Percentiles rank a stretch among this genome's conserved stretches.
Evolutionary conservation across 345 rosid species (phyloP).

Genomic region (Ceriops zippeliana): DNA sequence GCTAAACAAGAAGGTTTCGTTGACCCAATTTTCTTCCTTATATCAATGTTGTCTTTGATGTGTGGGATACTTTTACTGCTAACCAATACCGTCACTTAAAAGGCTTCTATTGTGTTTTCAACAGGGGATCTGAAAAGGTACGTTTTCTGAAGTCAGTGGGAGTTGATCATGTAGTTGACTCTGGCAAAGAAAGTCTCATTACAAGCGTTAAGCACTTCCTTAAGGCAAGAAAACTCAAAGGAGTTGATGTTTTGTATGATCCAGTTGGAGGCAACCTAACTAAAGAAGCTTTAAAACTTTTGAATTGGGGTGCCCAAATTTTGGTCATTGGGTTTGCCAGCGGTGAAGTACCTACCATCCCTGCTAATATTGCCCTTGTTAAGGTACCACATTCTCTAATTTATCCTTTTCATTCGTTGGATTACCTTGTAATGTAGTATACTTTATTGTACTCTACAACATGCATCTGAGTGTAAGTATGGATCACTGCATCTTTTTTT

Average conservation of each 20-base stretch:
- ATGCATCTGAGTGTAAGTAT: no score
- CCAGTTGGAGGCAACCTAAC: constrained; percentile 86
- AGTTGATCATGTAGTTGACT: constrained; percentile 80
- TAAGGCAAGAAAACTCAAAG: constrained; percentile 66
- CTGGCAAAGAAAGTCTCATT: constrained; percentile 55
- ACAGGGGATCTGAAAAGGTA: constrained; percentile 73
- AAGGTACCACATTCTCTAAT: constrained; percentile 45
- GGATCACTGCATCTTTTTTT: no score
- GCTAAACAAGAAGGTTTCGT: no score
- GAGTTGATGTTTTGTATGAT: constrained; percentile 82
- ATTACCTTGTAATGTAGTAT: not conserved
- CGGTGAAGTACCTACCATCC: constrained; percentile 78
- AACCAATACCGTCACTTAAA: not conserved
- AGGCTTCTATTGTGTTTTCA: not conserved
- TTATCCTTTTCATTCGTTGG: not conserved
- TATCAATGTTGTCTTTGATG: not conserved
- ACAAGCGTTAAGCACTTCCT: constrained; percentile 70
- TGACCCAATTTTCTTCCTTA: not conserved
- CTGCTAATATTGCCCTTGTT: constrained; percentile 84
- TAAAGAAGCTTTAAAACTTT: constrained; percentile 70
- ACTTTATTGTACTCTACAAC: no score
- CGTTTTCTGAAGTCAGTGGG: constrained; percentile 68
- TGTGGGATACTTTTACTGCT: not conserved
- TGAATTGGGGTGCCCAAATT: constrained; percentile 93
- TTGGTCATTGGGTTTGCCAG: constrained; percentile 89